Evolutionary conservation across 179 eudicot species (phyloP).

Genomic region (Vitellaria paradoxa): DNA sequence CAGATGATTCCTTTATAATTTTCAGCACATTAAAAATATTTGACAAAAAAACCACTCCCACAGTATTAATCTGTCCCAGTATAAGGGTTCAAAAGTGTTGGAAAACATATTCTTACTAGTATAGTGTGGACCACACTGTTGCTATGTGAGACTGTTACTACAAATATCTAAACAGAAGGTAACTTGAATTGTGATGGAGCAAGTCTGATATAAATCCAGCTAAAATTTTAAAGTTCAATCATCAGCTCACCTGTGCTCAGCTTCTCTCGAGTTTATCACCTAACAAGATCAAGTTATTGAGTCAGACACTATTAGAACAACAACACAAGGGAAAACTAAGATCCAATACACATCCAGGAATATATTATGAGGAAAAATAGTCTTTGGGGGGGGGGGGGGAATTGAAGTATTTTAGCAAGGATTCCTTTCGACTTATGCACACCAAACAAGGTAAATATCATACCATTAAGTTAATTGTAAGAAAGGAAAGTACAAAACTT

Average conservation of each 20-base stretch:
- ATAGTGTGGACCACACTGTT: background rate
- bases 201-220: slow-evolving; percentile 1
- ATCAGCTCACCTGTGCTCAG: slow-evolving; percentile 61
- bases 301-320: background rate
- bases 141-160: too few relatives aligned
- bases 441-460: background rate
- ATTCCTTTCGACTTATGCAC: background rate
- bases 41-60: background rate
- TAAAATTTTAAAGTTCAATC: slow-evolving; percentile 11
- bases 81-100: background rate
- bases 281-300: slow-evolving; percentile 24
- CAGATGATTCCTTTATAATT: too few relatives aligned
- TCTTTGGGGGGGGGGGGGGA: too few relatives aligned
- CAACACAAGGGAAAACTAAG: background rate
- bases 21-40: too few relatives aligned
- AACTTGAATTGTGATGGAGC: background rate
- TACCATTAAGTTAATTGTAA: background rate
- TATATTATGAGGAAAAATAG: background rate
- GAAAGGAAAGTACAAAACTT: background rate
- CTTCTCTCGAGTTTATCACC: slow-evolving; percentile 53
- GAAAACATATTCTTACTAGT: background rate
- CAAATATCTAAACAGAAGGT: background rate
- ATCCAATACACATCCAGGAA: background rate
- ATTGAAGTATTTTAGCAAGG: too few relatives aligned
- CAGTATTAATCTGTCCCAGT: background rate